phyloP scores from a whole-genome alignment of 148 eudicot species.

The Euryodendron excelsum region DNA sequence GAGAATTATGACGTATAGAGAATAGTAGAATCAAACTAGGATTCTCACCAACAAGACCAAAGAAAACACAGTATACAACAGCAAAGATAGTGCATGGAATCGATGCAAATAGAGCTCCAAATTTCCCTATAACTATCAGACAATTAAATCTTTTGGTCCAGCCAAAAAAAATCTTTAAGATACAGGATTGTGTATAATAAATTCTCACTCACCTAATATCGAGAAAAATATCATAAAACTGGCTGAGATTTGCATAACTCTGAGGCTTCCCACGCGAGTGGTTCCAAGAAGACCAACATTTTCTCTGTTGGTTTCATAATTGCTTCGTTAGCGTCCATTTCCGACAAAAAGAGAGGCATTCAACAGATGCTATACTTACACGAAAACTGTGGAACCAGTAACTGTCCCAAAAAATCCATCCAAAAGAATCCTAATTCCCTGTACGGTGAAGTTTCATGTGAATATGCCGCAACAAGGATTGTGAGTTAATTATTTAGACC shows the following conservation, averaged over 20 bases:
- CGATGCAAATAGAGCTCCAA: conserved; percentile 96
- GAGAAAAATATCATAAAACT: conserved; percentile 99
- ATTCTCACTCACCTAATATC: too few relatives aligned
- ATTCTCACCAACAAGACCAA: conserved; percentile 88
- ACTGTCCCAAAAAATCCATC: conserved; percentile 89
- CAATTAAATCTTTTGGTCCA: background rate
- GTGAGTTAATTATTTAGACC: background rate
- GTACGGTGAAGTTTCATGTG: background rate
- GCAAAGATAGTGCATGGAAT: conserved; percentile 97
- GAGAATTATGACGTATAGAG: background rate
- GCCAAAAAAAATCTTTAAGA: background rate
- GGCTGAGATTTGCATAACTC: conserved; percentile 92
- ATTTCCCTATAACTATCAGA: conserved; percentile 61
- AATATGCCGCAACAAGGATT: background rate
- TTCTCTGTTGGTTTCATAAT: conserved; percentile 59
- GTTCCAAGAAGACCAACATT: too few relatives aligned
- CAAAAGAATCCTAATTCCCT: conserved; percentile 91
- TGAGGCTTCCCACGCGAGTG: conserved; percentile 93
- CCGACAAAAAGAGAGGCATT: background rate
- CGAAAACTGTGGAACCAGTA: conserved; percentile 88
- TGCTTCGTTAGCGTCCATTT: conserved; percentile 1
- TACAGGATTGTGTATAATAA: too few relatives aligned
- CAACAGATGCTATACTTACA: conserved; percentile 46
- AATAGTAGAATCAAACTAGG: too few relatives aligned
- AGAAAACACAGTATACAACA: conserved; percentile 82